These are phyloP conservation scores for Arthroderma sp. DNA, from an alignment of 2,329 filamentous ascomycete genomes.

Conservation along the genomic window DNA sequence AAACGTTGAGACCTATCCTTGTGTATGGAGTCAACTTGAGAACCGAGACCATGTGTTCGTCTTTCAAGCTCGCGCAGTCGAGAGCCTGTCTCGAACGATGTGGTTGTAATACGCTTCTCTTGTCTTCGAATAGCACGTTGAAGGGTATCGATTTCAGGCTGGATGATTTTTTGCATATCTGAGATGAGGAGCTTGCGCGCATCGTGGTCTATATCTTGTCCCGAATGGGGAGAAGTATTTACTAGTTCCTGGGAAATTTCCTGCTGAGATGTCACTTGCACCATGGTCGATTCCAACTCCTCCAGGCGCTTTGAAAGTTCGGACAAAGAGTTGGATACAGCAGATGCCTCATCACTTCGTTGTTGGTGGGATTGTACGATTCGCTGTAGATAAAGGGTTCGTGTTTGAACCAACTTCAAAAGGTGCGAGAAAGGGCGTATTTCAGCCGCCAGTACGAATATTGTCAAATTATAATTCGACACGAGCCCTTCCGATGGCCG, in stretches of 20 bases:
- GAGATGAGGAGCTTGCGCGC: slow-evolving; percentile 11
- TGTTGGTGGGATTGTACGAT: slow-evolving; percentile 37
- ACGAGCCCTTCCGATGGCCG: slow-evolving; percentile 74
- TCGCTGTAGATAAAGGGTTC: slow-evolving; percentile 70
- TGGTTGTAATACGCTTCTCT: slow-evolving; percentile 71
- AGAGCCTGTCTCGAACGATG: slow-evolving; percentile 62
- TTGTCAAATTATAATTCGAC: slow-evolving; percentile 82
- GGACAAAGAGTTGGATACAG: slow-evolving; percentile 25
- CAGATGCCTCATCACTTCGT: slow-evolving; percentile 21
- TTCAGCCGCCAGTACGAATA: slow-evolving; percentile 80
- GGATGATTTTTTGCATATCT: background rate
- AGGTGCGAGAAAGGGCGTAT: slow-evolving; percentile 70
- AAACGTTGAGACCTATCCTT: background rate
- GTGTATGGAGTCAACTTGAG: slow-evolving; percentile 45
- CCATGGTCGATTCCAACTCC: slow-evolving; percentile 45
- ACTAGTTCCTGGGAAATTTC: too few relatives aligned
- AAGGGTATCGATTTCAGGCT: slow-evolving; percentile 66
- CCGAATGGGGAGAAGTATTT: too few relatives aligned
- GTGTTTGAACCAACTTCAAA: slow-evolving; percentile 62
- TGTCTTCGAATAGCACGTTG: slow-evolving; percentile 81
- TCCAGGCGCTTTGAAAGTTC: slow-evolving; percentile 55
- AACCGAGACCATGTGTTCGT: slow-evolving; percentile 61
- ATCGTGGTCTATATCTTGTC: slow-evolving; percentile 19
- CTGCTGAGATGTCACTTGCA: too few relatives aligned
- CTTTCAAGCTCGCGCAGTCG: slow-evolving; percentile 59